Evolutionary conservation across 2,329 filamentous ascomycete species (phyloP).

Genomic region (Colletotrichum sp.): DNA sequence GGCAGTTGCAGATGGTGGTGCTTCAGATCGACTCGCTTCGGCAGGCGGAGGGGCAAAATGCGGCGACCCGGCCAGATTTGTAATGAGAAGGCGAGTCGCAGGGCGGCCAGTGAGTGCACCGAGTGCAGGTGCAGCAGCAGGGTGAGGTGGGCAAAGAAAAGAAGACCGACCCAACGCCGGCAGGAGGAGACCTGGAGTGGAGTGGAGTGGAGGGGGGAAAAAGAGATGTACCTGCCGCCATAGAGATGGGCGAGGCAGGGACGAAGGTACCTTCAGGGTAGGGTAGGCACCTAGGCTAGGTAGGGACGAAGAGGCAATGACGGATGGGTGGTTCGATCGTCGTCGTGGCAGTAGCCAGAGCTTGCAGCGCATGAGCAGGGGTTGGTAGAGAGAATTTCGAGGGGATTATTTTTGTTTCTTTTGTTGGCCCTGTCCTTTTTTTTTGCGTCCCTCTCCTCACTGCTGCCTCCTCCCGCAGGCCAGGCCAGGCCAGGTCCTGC

Average conservation of each 20-base stretch:
- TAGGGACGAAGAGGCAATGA: not conserved
- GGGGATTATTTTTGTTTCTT: not conserved
- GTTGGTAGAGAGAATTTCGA: not conserved
- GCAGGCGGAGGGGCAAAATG: slow-evolving; percentile 13
- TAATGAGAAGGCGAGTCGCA: slow-evolving; percentile 3
- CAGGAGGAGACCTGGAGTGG: not conserved
- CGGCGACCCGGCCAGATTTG: slow-evolving; percentile 15
- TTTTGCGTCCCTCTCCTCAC: not conserved
- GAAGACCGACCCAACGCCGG: not conserved
- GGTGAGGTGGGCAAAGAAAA: not conserved
- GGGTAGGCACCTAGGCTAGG: not conserved
- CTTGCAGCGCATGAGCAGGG: not conserved
- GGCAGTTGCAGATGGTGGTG: not conserved
- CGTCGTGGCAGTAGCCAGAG: not conserved
- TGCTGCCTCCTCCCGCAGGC: not conserved
- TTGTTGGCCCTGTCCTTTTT: not conserved
- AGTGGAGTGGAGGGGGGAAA: not conserved
- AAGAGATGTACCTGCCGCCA: not conserved
- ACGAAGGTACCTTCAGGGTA: not conserved
- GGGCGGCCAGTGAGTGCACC: not conserved
- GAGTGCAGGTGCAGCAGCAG: not conserved
- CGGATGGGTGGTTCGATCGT: slow-evolving; percentile 2
- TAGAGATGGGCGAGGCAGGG: not conserved
- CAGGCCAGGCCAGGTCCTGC: not conserved
- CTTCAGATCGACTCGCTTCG: slow-evolving; percentile 2